A percentile compares a stretch with the other conserved stretches of the same genome.
Conservation (phyloP, 495 filamentous ascomycete genomes). For the Aspergillus heteromorphus region DNA sequence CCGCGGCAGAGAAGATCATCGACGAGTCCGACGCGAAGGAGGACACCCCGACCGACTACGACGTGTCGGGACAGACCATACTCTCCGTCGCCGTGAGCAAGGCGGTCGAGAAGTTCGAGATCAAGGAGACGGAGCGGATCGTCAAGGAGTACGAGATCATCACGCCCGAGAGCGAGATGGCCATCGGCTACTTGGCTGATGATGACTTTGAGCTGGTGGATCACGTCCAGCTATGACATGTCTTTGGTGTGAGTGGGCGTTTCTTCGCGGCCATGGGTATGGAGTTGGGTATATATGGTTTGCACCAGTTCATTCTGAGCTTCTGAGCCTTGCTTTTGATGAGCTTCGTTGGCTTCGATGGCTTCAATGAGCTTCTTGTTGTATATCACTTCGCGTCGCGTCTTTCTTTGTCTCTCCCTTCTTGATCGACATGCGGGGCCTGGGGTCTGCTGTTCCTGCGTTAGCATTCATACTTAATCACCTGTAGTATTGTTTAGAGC, state of each 20-base stretch:
- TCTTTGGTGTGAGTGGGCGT: not conserved
- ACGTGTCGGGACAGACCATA: constrained; percentile 49
- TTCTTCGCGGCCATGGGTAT: not conserved
- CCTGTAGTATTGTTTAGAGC: not conserved
- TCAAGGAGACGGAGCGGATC: constrained; percentile 50
- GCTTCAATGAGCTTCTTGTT: not conserved
- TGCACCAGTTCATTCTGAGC: no score
- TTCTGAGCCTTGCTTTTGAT: no score
- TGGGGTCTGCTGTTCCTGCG: not conserved
- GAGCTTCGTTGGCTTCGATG: no score
- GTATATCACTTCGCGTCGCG: constrained; percentile 6
- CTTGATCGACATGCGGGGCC: not conserved
- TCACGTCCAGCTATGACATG: constrained; percentile 18
- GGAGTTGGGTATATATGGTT: constrained; percentile 13
- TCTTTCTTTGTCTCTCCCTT: not conserved
- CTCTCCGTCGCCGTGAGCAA: constrained; percentile 47
- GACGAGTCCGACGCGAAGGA: constrained; percentile 28
- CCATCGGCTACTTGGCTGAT: constrained; percentile 30
- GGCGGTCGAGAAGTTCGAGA: constrained; percentile 54
- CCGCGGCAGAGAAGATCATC: constrained; percentile 22
- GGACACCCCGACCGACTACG: constrained; percentile 44
- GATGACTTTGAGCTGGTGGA: constrained; percentile 41
- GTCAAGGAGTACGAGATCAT: constrained; percentile 58
- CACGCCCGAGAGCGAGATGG: constrained; percentile 35
- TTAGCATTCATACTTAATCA: not conserved